A percentile compares a stretch with the other conserved stretches of the same genome.
These are phyloP conservation scores for Metschnikowia orientalis DNA, from an alignment of 805 yeast genomes.

Conservation along the genomic window DNA sequence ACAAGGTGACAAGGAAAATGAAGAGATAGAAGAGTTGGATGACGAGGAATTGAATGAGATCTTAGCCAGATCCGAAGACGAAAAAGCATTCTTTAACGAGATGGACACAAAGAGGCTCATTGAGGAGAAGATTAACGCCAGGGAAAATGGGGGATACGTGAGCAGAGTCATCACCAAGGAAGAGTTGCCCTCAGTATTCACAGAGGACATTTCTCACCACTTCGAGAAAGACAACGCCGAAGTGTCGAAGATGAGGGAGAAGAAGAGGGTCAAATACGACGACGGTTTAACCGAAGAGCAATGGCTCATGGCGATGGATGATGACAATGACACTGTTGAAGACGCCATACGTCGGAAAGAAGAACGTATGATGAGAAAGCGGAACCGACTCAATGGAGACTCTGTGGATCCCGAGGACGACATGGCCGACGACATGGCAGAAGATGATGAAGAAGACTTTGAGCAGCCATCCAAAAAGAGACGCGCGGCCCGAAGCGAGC, in stretches of 20 bases:
- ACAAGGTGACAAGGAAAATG: constrained; percentile 49
- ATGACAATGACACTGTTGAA: constrained; percentile 60
- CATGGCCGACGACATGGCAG: constrained; percentile 11
- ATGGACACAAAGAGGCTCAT: constrained; percentile 56
- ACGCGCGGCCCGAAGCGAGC: constrained; percentile 22
- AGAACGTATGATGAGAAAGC: constrained; percentile 38
- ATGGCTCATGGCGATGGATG: constrained; percentile 45
- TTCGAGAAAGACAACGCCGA: constrained; percentile 25
- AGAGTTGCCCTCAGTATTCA: constrained; percentile 25
- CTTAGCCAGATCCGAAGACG: constrained; percentile 64
- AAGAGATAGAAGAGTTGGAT: constrained; percentile 53
- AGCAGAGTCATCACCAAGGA: constrained; percentile 22
- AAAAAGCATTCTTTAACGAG: constrained; percentile 48
- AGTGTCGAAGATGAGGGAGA: constrained; percentile 24
- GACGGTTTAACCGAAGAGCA: constrained; percentile 44
- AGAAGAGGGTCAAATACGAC: constrained; percentile 29
- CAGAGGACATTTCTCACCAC: constrained; percentile 26
- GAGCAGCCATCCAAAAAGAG: constrained; percentile 4
- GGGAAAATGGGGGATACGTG: constrained; percentile 21
- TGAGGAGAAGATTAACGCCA: constrained; percentile 18
- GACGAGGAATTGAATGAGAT: constrained; percentile 71
- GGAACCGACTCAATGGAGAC: constrained; percentile 20
- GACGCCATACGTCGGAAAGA: constrained; percentile 54
- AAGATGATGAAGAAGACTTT: constrained; percentile 18
- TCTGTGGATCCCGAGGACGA: constrained; percentile 15